Evolutionary conservation across 2,329 filamentous ascomycete species (phyloP), one percentile per base, ranked within the genome.

Genomic region (Colletotrichum sp.): DNA sequence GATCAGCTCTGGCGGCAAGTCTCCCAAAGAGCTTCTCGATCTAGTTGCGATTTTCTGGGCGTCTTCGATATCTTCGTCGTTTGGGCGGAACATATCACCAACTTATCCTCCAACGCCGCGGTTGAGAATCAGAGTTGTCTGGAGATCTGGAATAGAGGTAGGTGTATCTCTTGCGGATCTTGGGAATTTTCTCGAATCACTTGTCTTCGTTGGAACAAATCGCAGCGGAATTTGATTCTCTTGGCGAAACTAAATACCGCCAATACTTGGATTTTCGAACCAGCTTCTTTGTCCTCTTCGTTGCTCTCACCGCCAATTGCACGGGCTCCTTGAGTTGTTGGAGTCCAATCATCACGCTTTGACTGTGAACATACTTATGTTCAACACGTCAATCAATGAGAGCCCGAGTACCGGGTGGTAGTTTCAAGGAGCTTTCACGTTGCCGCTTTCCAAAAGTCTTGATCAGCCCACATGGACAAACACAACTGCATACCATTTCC

Each of bases 1-100:
- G 2, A 52, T 21, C 12, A 52, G 10, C n/a, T 52, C 43, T 1
- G 0, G 9, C n/a, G 43, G 43, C 3, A 52, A 13, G 10, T 21
- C 43, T 21, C n/a, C 6, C n/a, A 52, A 21, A 0, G 3, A 52
- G 4, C 2, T 13, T 52, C 0, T 52, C 2, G 10, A 21, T 3
- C 0, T 52, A 13, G 6, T 21, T 52, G 2, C n/a, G 0, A 6
- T n/a, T 8, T 7, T 48, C 2, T 13, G 6, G 10, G 43, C 43
- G 1, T 21, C 43, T 52, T 8, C 43, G 1, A 21, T 3, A 8
- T 8, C 6, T 52, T 1, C 10, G n/a, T 52, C 1, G 3, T 21
- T 21, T 13, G 10, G 2, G n/a, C 1, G 1, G 0, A 21, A 13
- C 43, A 48, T 48, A 8, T 7, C 2, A 1, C 5, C 0, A 13